Base-by-base conservation (phyloP, 331 rosid species). In the Malus hybrid region DNA sequence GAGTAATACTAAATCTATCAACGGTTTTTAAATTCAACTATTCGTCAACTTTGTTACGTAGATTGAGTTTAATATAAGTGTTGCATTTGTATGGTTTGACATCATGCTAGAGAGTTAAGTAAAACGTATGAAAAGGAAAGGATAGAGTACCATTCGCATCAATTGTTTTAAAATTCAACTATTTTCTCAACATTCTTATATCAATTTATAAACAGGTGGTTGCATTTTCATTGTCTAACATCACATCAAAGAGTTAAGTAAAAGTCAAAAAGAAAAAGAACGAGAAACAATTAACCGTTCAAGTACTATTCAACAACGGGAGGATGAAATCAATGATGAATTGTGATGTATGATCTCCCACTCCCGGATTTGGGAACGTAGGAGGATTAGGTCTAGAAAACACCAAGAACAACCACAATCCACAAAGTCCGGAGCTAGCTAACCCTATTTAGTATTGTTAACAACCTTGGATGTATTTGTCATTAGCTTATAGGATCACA, bases 351-450 rank as follows among this genome's bases (percentile, higher is more conserved):
- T 32, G 24, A 64, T 32, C 44, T 64, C 46, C 44, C 16, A 42
- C 62, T 61, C 77, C 77, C 30, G 44, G 68, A 24, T 61, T 73
- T 72, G 66, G 26, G 68, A 72, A 5, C 67, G 24, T 18, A 58
- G 20, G 48, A 42, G 4, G 24, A 24, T 22, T 16, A 36, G 34
- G 26, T 10, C 16, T 39, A 60, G 58, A 73, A 26, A 46, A 16
- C 22, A 46, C 48, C 48, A 46, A 63, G 55, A 74, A 69, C 73
- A 18, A 78, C 71, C 86, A 83, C 71, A 67, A 75, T 71, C 78
- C 86, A 36, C 63, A 71, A 83, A 78, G 72, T 71, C 34, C 73
- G 83, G 86, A 83, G 22, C 34, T 39, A 73, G 20, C 57, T 52
- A 52, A 52, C 10, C 39, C n/a, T 6, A 8, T 3, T 24, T 24